Evolutionary conservation across 2,329 filamentous ascomycete genomes (phyloP).

Genomic region (Sporothrix inflata): DNA sequence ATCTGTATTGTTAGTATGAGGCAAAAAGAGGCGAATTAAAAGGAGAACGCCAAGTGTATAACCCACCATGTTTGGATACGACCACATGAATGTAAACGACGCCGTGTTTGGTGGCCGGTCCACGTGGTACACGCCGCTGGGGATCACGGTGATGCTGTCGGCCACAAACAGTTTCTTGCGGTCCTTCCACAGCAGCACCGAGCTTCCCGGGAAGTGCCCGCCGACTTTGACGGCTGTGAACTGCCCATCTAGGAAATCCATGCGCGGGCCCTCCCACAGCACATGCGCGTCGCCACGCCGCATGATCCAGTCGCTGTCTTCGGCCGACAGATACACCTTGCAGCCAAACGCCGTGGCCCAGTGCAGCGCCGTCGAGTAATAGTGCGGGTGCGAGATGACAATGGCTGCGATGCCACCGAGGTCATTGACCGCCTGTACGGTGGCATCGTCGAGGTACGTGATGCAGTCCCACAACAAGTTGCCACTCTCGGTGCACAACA

Average conservation of each 20-base stretch:
- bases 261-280: constrained; percentile 4
- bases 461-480: constrained; percentile 83
- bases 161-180: constrained; percentile 72
- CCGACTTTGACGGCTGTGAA: constrained; percentile 69
- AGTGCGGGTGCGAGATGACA: constrained; percentile 78
- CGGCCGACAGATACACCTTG: constrained; percentile 67
- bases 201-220: constrained; percentile 77
- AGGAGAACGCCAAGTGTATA: neutral
- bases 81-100: constrained; percentile 74
- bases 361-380: constrained; percentile 73
- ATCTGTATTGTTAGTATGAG: constrained; percentile 49
- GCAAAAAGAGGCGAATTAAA: neutral
- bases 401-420: constrained; percentile 72
- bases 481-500: constrained; percentile 65
- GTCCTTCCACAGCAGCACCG: constrained; percentile 64
- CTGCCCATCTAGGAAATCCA: constrained; percentile 60
- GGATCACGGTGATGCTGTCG: constrained; percentile 74
- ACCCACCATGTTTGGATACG: constrained; percentile 63
- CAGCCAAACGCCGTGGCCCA: constrained; percentile 73
- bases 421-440: constrained; percentile 57
- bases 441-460: constrained; percentile 67
- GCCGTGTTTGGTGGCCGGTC: constrained; percentile 50
- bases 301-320: constrained; percentile 69
- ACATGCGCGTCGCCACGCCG: constrained; percentile 46
- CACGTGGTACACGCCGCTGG: constrained; percentile 44